Base-by-base conservation (phyloP, 139 green algal species). In the Chlamydomonas sp. region DNA sequence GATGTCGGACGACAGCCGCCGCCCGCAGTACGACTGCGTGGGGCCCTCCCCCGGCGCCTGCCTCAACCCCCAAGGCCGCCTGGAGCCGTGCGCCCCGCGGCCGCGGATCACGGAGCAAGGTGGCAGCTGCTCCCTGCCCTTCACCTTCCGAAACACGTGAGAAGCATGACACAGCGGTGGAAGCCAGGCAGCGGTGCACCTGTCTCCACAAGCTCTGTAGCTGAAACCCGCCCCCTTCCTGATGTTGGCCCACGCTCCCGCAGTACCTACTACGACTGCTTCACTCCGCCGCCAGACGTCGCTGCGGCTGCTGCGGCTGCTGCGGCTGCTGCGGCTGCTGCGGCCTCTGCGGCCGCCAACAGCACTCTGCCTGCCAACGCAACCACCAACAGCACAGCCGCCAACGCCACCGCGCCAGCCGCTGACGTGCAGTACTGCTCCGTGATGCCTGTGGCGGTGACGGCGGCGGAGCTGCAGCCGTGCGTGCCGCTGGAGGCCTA, bases 211-310 rank as follows among this genome's bases (percentile, higher is more conserved):
- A 49, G 31, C 31, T 49, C 31, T 49, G 31, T 49, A 49, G 31
- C 31, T 16, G 10, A 20, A 18, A 5, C 7, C 3, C 67, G 12
- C 8, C 12, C 67, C 10, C 67, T 20, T 20, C 67, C 7, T 18
- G 12, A 73, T 20, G 12, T 15, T 18, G 10, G 10, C 67, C 67
- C 7, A 4, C 8, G 8, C 14, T 69, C 75, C 7, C 80, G 2
- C 80, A 85, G 80, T 14, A 86, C 80, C 68, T 86, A 78, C 60
- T 71, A 69, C 80, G 80, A 79, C 67, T 86, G 80, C 69, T 86
- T 86, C 58, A 78, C 80, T 10, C 80, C 80, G 6, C 59, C 80
- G 0, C 7, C 80, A 20, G 80, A 86, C 68, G 59, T 86, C 17
- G 68, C 57, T 57, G 49, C 74, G 2, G 74, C 49, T 57, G 74